phyloP scores from a whole-genome alignment of 2,329 filamentous ascomycete genomes.

The Aspergillus spinulosporus region DNA sequence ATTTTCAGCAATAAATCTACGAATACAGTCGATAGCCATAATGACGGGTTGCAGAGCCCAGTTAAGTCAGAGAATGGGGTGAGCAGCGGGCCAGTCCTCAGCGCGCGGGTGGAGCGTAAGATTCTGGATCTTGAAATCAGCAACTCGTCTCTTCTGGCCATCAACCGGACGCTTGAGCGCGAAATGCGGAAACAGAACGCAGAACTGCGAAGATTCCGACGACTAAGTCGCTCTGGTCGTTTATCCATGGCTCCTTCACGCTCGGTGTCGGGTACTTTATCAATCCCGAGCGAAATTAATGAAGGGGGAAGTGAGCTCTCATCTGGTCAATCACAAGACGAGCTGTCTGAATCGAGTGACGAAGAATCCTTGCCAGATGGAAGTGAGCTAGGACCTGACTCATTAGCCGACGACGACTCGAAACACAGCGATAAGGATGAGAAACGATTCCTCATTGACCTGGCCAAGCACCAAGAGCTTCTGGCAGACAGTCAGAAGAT shows the following conservation, averaged over 20 bases:
- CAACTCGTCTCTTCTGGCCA: constrained; percentile 90
- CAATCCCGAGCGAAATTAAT: constrained; percentile 49
- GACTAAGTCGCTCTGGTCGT: constrained; percentile 78
- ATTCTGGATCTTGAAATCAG: constrained; percentile 95
- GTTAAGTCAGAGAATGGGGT: constrained; percentile 49
- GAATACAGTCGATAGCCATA: constrained; percentile 40
- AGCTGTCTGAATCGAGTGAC: constrained; percentile 43
- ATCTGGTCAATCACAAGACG: constrained; percentile 33
- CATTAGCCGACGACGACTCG: constrained; percentile 42
- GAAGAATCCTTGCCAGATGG: constrained; percentile 42
- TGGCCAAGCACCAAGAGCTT: constrained; percentile 84
- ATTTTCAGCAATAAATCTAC: constrained; percentile 38
- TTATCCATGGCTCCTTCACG: constrained; percentile 61
- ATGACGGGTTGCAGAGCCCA: constrained; percentile 56
- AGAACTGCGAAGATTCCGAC: constrained; percentile 79
- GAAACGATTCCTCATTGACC: constrained; percentile 75
- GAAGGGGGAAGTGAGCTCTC: constrained; percentile 37
- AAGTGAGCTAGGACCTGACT: constrained; percentile 36
- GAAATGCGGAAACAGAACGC: constrained; percentile 88
- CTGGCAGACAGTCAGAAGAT: constrained; percentile 90
- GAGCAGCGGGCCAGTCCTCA: constrained; percentile 74
- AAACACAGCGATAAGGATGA: constrained; percentile 71
- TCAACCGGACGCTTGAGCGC: constrained; percentile 88
- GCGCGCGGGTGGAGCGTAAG: constrained; percentile 87
- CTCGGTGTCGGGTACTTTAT: constrained; percentile 47